Percentiles rank a stretch among this genome's conserved stretches.
phyloP scores from a whole-genome alignment of 176 grass and related monocot species.

The Themeda triandra region DNA sequence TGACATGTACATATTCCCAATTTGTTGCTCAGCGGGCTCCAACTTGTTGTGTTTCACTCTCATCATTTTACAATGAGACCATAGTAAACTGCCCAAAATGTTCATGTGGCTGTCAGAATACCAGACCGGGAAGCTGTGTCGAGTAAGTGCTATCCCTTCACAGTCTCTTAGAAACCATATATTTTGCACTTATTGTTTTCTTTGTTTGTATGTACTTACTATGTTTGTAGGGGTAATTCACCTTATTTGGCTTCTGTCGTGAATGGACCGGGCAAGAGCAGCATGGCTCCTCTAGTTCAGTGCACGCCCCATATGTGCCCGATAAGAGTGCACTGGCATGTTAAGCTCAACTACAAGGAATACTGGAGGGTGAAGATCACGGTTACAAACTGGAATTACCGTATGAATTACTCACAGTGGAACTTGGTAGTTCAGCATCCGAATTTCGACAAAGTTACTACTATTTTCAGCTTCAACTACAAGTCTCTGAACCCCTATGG shows the following conservation, averaged over 20 bases:
- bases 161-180: neutral
- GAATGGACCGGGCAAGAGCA: constrained; percentile 49
- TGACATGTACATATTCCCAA: constrained; percentile 74
- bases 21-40: constrained; percentile 66
- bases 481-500: constrained; percentile 55
- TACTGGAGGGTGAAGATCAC: constrained; percentile 75
- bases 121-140: constrained; percentile 69
- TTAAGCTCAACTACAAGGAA: constrained; percentile 67
- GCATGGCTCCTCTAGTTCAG: constrained; percentile 50
- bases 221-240: constrained; percentile 46
- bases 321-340: constrained; percentile 87
- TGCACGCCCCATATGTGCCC: constrained; percentile 78
- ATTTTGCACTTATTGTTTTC: neutral
- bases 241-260: constrained; percentile 58
- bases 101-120: constrained; percentile 65
- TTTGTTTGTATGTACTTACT: neutral
- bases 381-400: constrained; percentile 72
- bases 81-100: constrained; percentile 73
- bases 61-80: constrained; percentile 75
- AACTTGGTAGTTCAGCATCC: constrained; percentile 70
- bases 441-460: constrained; percentile 65
- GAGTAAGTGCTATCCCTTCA: constrained; percentile 49
- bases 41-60: constrained; percentile 72
- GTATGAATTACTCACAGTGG: constrained; percentile 81
- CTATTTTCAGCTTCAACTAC: constrained; percentile 76